These are phyloP conservation scores for Lasiodiplodia gonubiensis DNA, from an alignment of 2,329 filamentous ascomycete species.

Conservation along the genomic window DNA sequence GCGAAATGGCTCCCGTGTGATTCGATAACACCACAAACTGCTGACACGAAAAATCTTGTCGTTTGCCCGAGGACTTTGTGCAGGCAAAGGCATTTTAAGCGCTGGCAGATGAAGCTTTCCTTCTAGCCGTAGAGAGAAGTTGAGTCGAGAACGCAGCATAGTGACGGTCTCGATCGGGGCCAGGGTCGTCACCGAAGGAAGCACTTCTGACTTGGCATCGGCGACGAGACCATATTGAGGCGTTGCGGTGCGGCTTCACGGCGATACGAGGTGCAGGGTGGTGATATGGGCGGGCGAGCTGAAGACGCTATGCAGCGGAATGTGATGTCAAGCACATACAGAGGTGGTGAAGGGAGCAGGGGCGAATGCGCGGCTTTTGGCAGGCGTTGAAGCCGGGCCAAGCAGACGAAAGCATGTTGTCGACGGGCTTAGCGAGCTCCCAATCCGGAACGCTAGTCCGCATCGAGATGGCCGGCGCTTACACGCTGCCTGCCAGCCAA, in stretches of 20 bases:
- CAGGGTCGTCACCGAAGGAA: neutral
- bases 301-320: neutral
- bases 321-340: slow-evolving; percentile 1
- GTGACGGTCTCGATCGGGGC: slow-evolving; percentile 2
- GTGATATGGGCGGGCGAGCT: neutral
- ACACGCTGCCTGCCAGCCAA: slow-evolving; percentile 15
- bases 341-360: slow-evolving; percentile 1
- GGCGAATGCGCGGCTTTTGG: slow-evolving; percentile 8
- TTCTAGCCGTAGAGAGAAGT: neutral
- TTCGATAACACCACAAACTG: neutral
- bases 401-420: slow-evolving; percentile 18
- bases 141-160: neutral
- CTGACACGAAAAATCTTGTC: neutral
- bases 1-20: neutral
- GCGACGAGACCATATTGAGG: neutral
- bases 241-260: neutral
- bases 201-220: neutral
- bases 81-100: neutral
- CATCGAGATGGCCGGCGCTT: slow-evolving; percentile 12
- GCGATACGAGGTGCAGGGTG: slow-evolving; percentile 5
- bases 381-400: slow-evolving; percentile 1
- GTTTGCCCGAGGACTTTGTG: slow-evolving; percentile 1
- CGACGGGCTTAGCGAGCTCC: neutral
- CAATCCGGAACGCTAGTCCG: neutral
- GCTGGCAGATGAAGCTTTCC: neutral